These are phyloP conservation scores for Trypanosoma melophagium DNA, from an alignment of 208 protist species.

Conservation along the genomic window DNA sequence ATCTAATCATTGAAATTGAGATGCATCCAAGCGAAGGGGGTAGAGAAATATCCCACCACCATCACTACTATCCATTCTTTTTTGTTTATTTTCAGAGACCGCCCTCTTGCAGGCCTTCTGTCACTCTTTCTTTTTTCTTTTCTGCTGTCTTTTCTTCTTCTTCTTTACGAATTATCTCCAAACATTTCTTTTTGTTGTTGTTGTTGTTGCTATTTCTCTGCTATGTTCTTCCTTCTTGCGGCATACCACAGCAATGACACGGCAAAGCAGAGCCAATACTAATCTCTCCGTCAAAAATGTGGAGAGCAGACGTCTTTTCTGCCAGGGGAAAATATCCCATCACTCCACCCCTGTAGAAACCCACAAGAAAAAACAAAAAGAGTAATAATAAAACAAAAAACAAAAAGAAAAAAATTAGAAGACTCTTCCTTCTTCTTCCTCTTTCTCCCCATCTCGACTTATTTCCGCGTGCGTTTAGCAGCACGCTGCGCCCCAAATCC, in stretches of 20 bases:
- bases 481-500: slow-evolving; percentile 57
- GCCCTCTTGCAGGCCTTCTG: too few species aligned
- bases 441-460: background rate
- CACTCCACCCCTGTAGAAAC: too few species aligned
- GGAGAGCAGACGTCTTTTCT: too few species aligned
- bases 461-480: slow-evolving; percentile 13
- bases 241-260: too few species aligned
- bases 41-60: too few species aligned
- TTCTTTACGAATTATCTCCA: background rate
- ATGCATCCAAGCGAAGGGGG: too few species aligned
- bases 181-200: background rate
- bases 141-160: background rate
- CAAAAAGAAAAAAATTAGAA: background rate
- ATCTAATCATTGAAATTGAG: background rate
- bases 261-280: too few species aligned
- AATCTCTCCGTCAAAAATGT: too few species aligned
- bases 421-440: background rate
- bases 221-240: too few species aligned
- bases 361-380: too few species aligned
- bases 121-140: background rate
- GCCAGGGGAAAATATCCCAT: too few species aligned
- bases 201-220: background rate
- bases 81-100: background rate
- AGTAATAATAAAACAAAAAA: too few species aligned
- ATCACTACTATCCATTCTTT: background rate